phyloP scores from a whole-genome alignment of 2,329 filamentous ascomycete species.

The Didymosphaeria variabile region DNA sequence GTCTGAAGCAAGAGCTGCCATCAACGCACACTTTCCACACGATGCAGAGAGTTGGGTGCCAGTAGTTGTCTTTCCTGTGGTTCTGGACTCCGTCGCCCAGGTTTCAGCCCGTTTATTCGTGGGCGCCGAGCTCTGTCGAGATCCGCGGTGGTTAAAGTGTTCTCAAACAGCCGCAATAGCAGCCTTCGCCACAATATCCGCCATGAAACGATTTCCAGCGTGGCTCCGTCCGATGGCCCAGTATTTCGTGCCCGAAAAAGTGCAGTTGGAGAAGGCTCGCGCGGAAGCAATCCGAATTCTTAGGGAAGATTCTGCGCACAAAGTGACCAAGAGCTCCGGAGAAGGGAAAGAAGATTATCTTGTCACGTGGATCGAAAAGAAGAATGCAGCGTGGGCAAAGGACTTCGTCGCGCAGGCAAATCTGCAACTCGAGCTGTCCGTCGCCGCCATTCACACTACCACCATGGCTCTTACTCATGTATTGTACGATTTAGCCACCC shows the following conservation, averaged over 20 bases:
- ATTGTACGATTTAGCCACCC: slow-evolving; percentile 16
- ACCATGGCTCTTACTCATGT: slow-evolving; percentile 16
- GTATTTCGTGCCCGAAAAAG: slow-evolving; percentile 10
- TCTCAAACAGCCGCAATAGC: slow-evolving; percentile 18
- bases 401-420: slow-evolving; percentile 6
- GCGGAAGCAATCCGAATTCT: slow-evolving; percentile 9
- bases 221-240: slow-evolving; percentile 15
- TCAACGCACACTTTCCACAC: background rate
- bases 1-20: background rate
- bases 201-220: slow-evolving; percentile 13
- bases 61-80: background rate
- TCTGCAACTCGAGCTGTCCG: slow-evolving; percentile 11
- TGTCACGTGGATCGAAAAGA: slow-evolving; percentile 25
- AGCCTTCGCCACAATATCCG: slow-evolving; percentile 19
- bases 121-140: slow-evolving; percentile 19
- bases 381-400: background rate
- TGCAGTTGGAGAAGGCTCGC: slow-evolving; percentile 1
- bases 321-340: background rate
- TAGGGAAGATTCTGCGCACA: background rate
- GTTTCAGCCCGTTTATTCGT: slow-evolving; percentile 23
- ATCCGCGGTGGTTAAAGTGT: slow-evolving; percentile 18
- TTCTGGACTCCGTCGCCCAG: slow-evolving; percentile 19
- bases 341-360: slow-evolving; percentile 23
- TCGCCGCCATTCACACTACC: slow-evolving; percentile 26
- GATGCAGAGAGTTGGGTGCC: background rate